Evolutionary conservation across 2,329 filamentous ascomycete genomes (phyloP).

Genomic region (Paecilomyces niveus): DNA sequence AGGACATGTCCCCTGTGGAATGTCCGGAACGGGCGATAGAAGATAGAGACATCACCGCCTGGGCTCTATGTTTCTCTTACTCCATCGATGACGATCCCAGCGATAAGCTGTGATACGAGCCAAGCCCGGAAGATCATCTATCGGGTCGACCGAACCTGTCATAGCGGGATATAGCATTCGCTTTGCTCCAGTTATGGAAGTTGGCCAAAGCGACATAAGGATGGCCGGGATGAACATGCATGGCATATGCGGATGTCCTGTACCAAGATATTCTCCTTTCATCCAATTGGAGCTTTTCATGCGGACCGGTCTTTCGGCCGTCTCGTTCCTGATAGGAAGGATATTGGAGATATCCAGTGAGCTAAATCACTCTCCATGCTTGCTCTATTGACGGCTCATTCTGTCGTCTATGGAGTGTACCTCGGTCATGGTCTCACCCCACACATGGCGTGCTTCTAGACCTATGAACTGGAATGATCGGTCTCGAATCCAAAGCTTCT

Average conservation of each 20-base stretch:
- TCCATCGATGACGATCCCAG: not conserved
- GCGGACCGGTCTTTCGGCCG: slow-evolving; percentile 32
- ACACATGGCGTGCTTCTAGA: not conserved
- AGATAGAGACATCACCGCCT: not conserved
- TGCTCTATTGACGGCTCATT: not conserved
- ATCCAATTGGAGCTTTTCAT: not conserved
- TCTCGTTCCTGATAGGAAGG: slow-evolving; percentile 38
- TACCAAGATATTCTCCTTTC: not conserved
- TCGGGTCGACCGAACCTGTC: not conserved
- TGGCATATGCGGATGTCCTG: not conserved
- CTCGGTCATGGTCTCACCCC: not conserved
- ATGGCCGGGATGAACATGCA: not conserved
- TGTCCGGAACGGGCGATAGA: not conserved
- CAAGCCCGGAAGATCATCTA: not conserved
- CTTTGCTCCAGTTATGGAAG: not conserved
- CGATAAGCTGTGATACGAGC: not conserved
- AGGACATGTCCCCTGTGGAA: not conserved
- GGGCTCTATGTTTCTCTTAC: not conserved
- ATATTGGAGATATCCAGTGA: slow-evolving; percentile 6
- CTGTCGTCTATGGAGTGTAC: not conserved
- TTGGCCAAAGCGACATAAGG: not conserved
- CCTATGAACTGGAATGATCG: not conserved
- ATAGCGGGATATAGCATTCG: not conserved
- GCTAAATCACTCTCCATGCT: not conserved
- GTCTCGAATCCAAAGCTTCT: not conserved